These are phyloP conservation scores for Amylostereum areolatum DNA, from an alignment of 1,284 basidiomycete genomes.

Conservation along the genomic window DNA sequence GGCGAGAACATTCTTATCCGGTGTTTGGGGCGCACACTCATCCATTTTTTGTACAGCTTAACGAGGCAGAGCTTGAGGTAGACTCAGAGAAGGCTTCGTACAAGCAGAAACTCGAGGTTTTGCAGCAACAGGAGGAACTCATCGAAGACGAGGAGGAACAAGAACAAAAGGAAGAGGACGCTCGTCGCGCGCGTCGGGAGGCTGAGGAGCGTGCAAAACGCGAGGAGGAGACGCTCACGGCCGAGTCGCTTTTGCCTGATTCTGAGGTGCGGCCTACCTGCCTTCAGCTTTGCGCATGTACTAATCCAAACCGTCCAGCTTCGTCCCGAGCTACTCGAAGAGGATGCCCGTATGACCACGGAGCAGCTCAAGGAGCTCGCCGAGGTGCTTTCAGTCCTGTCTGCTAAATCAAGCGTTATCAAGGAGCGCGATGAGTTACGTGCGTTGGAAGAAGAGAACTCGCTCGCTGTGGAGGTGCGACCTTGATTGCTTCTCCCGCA, in stretches of 20 bases:
- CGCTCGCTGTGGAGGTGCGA: conserved; percentile 77
- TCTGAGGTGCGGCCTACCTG: conserved; percentile 49
- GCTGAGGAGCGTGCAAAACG: conserved; percentile 51
- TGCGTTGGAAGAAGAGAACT: conserved; percentile 87
- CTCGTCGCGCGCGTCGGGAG: conserved; percentile 80
- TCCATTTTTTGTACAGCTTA: conserved; percentile 51
- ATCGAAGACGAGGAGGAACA: conserved; percentile 99
- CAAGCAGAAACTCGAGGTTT: conserved; percentile 96
- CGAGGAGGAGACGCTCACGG: conserved; percentile 64
- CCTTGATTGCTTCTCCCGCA: not conserved
- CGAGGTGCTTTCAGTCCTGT: conserved; percentile 87
- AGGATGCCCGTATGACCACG: conserved; percentile 90
- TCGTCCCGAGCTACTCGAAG: conserved; percentile 45
- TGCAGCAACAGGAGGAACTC: conserved; percentile 98
- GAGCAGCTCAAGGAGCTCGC: conserved; percentile 95
- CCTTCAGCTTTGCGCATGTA: conserved; percentile 3
- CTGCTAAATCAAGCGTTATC: conserved; percentile 93
- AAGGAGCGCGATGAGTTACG: conserved; percentile 94
- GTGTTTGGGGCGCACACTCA: not conserved
- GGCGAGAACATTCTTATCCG: conserved; percentile 39
- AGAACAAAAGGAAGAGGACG: conserved; percentile 92
- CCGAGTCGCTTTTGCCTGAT: conserved; percentile 73
- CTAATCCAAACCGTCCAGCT: conserved; percentile 23
- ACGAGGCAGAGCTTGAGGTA: conserved; percentile 95
- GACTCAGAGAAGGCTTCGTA: conserved; percentile 91